Evolutionary conservation across 106 monocot genomes (phyloP), one percentile per base, ranked within the genome.

Genomic region (Dioscorea dumetorum): DNA sequence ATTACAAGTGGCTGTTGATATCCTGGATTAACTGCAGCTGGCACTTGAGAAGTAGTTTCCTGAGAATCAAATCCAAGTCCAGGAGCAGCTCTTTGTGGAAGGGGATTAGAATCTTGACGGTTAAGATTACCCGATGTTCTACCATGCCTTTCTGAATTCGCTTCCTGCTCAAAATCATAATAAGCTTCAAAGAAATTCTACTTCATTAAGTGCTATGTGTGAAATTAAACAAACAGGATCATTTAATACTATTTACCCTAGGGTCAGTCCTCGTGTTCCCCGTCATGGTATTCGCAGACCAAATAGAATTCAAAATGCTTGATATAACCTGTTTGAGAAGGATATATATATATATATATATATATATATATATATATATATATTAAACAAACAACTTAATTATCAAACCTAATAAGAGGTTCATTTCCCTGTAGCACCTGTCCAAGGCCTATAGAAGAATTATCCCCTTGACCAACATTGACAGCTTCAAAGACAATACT

Each of bases 401-500:
- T 54, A 15, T 54, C 41, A 6, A 41, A 41, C 41, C 2, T 41
- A 41, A 41, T 41, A 41, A 5, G 41, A 41, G 41, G 41, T 0
- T 10, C 15, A 18, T 2, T 1, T 54, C 11, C 41, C 56, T 58
- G 22, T 35, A 58, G 24, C 22, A 73, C 91, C 82, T 70, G 82
- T 74, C 69, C 65, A 67, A 91, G 77, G 49, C 75, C 72, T 60
- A 85, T 61, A 72, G 74, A 31, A 72, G 71, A 62, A 48, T 71
- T 48, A 67, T 82, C 78, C 33, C 84, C 81, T 28, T 79, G 82
- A 78, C 76, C 88, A 63, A 87, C 54, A 79, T 87, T 97, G 68
- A 91, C 66, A 64, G 88, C 62, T 72, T 92, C 89, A 80, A 97
- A 70, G 11, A 89, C 82, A 70, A 92, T 52, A 72, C 73, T 89